Conservation (phyloP, 148 eudicot genomes). For the Fagopyrum esculentum region DNA sequence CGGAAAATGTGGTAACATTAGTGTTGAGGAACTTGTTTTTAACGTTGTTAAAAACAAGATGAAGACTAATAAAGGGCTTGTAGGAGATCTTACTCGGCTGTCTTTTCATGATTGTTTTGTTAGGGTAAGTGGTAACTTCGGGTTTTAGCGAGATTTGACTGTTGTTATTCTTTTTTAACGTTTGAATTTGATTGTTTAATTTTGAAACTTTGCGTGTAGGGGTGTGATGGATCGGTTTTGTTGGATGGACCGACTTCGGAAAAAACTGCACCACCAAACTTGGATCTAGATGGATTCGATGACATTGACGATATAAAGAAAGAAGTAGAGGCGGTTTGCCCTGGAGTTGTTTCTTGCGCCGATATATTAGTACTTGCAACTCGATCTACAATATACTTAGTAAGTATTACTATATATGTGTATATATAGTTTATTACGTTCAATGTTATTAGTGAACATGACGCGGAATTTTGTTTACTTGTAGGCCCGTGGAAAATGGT, state of each 20-base stretch:
- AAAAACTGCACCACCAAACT: conserved; percentile 53
- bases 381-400: conserved; percentile 55
- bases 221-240: conserved; percentile 80
- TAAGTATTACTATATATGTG: conserved; percentile 18
- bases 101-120: conserved; percentile 7
- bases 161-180: neutral
- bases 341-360: conserved; percentile 80
- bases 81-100: conserved; percentile 1
- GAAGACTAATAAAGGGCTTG: neutral
- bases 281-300: conserved; percentile 77
- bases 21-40: neutral
- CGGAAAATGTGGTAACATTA: conserved; percentile 1
- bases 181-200: neutral
- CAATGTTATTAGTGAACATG: too few relatives aligned
- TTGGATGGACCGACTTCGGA: conserved; percentile 65
- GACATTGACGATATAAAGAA: conserved; percentile 64
- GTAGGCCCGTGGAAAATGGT: conserved; percentile 48
- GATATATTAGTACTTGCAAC: conserved; percentile 74
- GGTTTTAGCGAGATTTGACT: neutral
- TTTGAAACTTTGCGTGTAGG: conserved; percentile 26
- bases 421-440: neutral
- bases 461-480: neutral
- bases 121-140: neutral
- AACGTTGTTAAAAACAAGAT: neutral
- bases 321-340: conserved; percentile 70